Percentiles rank a stretch among this genome's conserved stretches.
phyloP scores from a whole-genome alignment of 495 filamentous ascomycete species.

The Penicillium longicatenatum region DNA sequence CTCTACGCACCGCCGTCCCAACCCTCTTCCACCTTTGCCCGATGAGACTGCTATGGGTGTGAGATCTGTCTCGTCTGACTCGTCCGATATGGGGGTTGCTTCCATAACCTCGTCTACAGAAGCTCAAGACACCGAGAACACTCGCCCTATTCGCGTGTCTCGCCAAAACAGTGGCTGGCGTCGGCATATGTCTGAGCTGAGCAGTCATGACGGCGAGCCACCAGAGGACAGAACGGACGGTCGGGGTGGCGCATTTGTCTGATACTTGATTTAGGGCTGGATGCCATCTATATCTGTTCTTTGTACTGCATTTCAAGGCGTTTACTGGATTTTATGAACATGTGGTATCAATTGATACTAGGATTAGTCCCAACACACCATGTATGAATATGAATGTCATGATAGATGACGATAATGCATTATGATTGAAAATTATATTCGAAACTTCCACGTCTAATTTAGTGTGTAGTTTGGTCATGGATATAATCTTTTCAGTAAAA shows the following conservation, averaged over 20 bases:
- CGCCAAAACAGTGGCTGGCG: conserved; percentile 39
- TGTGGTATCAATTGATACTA: neutral
- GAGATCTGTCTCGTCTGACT: conserved; percentile 22
- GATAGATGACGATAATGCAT: conserved; percentile 29
- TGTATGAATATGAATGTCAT: conserved; percentile 30
- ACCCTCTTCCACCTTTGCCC: conserved; percentile 33
- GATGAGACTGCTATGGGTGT: conserved; percentile 22
- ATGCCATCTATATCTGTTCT: neutral
- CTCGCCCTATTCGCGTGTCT: conserved; percentile 15
- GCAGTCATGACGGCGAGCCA: conserved; percentile 21
- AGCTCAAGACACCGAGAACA: conserved; percentile 13
- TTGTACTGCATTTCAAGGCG: conserved; percentile 5
- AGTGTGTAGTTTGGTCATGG: neutral
- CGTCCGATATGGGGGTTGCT: conserved; percentile 24
- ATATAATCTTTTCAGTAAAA: neutral
- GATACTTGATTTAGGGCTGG: neutral
- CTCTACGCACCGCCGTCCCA: conserved; percentile 31
- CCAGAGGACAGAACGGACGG: conserved; percentile 10
- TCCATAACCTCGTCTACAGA: conserved; percentile 24
- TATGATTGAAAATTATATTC: conserved; percentile 20
- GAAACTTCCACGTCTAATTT: neutral
- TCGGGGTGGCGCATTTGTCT: conserved; percentile 25
- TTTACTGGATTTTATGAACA: neutral
- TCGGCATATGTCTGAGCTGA: conserved; percentile 29
- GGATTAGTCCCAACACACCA: conserved; percentile 11